Percentiles rank a stretch among this genome's conserved stretches.
Evolutionary conservation across 176 grass and related monocot genomes (phyloP).

Genomic region (Phoenix roebelenii): DNA sequence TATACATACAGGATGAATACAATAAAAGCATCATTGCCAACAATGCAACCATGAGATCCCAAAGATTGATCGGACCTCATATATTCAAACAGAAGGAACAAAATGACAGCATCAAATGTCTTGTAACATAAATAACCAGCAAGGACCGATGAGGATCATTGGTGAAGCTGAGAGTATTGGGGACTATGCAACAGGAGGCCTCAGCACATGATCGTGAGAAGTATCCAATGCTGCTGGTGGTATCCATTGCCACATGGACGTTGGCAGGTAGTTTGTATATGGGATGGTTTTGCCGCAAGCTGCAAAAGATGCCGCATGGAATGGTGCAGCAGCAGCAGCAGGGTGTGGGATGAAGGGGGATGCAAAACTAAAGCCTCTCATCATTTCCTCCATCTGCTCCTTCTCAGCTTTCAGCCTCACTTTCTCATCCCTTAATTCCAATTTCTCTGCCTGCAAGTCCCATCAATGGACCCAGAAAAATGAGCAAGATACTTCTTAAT

Average conservation of each 20-base stretch:
- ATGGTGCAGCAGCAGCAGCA: constrained; percentile 17
- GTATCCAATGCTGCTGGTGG: constrained; percentile 84
- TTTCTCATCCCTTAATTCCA: constrained; percentile 78
- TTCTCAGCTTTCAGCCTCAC: constrained; percentile 67
- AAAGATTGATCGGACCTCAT: constrained; percentile 5
- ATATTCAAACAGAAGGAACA: not conserved
- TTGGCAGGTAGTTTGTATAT: constrained; percentile 51
- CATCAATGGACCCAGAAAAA: not conserved
- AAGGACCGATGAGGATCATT: not conserved
- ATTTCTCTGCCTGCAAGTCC: constrained; percentile 60
- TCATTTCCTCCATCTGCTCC: constrained; percentile 77
- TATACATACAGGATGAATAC: too few relatives aligned
- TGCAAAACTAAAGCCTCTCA: constrained; percentile 36
- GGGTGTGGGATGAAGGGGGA: constrained; percentile 49
- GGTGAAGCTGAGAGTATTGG: not conserved
- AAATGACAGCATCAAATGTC: not conserved
- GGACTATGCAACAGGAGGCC: constrained; percentile 83
- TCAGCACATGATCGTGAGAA: constrained; percentile 67
- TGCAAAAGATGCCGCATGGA: constrained; percentile 36
- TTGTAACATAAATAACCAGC: not conserved
- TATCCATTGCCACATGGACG: constrained; percentile 89
- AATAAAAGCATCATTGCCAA: too few relatives aligned
- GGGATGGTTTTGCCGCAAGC: constrained; percentile 42
- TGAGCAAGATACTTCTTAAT: not conserved
- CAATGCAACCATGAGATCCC: not conserved